A percentile compares a stretch with the other conserved stretches of the same genome.
Conservation (phyloP, 192 early-diverging fungal genomes). For the Entrophospora sp. region DNA sequence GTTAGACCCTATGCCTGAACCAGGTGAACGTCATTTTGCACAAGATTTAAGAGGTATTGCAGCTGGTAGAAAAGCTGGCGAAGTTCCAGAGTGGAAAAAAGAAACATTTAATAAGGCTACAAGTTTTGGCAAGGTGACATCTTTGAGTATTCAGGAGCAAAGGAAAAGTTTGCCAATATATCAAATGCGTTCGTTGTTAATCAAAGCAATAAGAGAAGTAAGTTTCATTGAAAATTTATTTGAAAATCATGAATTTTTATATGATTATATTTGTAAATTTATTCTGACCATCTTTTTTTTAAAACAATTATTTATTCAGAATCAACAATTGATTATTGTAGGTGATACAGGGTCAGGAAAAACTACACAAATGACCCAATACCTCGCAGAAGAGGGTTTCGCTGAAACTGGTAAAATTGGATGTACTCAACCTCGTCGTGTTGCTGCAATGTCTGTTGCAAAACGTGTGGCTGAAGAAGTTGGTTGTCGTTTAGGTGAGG, state of each 20-base stretch:
- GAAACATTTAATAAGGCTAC: conserved; percentile 77
- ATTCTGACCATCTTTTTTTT: too few relatives aligned
- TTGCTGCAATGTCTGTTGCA: conserved; percentile 98
- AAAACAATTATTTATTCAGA: conserved; percentile 24
- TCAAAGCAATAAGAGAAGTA: conserved; percentile 68
- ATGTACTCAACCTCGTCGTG: conserved; percentile 97
- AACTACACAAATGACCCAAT: conserved; percentile 98
- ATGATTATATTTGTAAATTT: too few relatives aligned
- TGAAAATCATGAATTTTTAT: too few relatives aligned
- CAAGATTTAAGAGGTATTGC: conserved; percentile 82
- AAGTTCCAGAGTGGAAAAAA: conserved; percentile 86
- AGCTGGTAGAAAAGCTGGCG: conserved; percentile 44
- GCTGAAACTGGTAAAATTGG: conserved; percentile 81
- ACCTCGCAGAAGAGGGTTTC: conserved; percentile 94
- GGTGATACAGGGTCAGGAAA: conserved; percentile 98
- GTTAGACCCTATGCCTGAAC: conserved; percentile 90
- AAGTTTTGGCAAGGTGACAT: conserved; percentile 88
- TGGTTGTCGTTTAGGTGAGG: conserved; percentile 79
- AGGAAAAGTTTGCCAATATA: conserved; percentile 83
- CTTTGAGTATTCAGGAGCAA: conserved; percentile 70
- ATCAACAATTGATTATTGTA: conserved; percentile 77
- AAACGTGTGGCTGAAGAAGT: conserved; percentile 98
- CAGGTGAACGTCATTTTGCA: conserved; percentile 84
- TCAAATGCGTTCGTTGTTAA: conserved; percentile 65
- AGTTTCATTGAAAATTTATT: too few relatives aligned